These are phyloP conservation scores for Monosporascus ibericus DNA, from an alignment of 2,329 filamentous ascomycete genomes.

Conservation along the genomic window DNA sequence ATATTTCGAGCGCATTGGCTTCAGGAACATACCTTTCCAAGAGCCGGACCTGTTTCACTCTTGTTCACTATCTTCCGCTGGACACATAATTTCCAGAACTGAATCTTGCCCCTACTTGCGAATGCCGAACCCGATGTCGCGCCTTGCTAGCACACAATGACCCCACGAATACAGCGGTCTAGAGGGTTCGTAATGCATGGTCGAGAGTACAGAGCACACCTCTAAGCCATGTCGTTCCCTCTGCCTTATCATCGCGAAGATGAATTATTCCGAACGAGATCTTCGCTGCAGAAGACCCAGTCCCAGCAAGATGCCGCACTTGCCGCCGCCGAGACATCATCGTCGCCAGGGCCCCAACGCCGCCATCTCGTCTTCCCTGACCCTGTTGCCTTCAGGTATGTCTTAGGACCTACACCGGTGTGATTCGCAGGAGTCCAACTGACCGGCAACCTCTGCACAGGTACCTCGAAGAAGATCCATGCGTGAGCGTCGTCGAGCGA, in stretches of 20 bases:
- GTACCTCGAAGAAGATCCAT: slow-evolving; percentile 81
- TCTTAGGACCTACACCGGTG: not conserved
- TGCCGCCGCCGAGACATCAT: slow-evolving; percentile 11
- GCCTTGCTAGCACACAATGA: slow-evolving; percentile 14
- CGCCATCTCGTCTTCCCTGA: slow-evolving; percentile 52
- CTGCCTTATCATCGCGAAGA: slow-evolving; percentile 30
- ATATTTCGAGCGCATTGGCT: too few species aligned
- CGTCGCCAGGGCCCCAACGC: slow-evolving; percentile 25
- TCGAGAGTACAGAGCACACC: slow-evolving; percentile 1
- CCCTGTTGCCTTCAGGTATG: slow-evolving; percentile 50
- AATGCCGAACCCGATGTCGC: slow-evolving; percentile 7
- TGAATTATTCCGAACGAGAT: slow-evolving; percentile 28
- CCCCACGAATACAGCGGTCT: slow-evolving; percentile 9
- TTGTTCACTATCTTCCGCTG: too few species aligned
- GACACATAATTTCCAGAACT: too few species aligned
- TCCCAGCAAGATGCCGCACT: slow-evolving; percentile 18
- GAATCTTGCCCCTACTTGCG: not conserved
- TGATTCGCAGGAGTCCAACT: not conserved
- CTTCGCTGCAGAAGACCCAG: slow-evolving; percentile 22
- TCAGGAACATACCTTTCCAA: too few species aligned
- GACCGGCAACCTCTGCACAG: slow-evolving; percentile 25
- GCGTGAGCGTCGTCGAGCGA: slow-evolving; percentile 68
- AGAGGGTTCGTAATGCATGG: slow-evolving; percentile 16
- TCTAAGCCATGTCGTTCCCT: slow-evolving; percentile 26
- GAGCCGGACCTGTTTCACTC: too few species aligned